Base-by-base conservation (phyloP, 2,329 filamentous ascomycete genomes). In the Leptographium procerum region DNA sequence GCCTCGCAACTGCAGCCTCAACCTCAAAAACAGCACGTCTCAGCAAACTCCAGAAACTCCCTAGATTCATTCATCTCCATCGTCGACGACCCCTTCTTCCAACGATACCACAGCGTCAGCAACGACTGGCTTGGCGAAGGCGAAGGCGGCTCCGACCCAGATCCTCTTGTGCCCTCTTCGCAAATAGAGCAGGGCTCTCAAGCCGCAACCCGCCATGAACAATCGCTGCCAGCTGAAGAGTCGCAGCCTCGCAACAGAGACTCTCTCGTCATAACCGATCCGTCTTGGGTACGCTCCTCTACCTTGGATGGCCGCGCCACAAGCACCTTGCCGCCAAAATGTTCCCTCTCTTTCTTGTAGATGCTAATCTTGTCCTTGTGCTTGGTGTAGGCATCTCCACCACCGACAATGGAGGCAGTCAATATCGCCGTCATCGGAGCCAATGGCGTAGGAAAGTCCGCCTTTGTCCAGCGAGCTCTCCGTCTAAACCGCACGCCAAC, bases 381-480 rank as follows among this genome's bases (percentile, higher is more conserved):
- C n/a, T 5, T 51, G 33, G 22, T 51, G 10, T 26, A 34, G 52
- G 29, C 9, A 48, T 45, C 48, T 26, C 61, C 48, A 2, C 50
- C 51, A 3, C 36, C 29, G 66, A 67, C 65, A 60, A 84, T 84
- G 81, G 80, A 83, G 62, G 74, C 76, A 64, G 78, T 84, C 66
- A 85, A 83, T 67, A 83, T 88, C 64, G 83, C 82, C 65, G 76
- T 87, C 61, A 83, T 88, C 68, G 85, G 85, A 65, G 79, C 82
- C 68, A 75, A 78, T 64, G 83, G 83, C 61, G 84, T 85, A 53
- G 85, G 85, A 63, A 88, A 88, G 70, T 86, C 83, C 55, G 79
- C 83, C 52, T 85, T 87, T 66, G 82, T 87, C 66, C 83, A 86
- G 69, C 79, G 77, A 52, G 81, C 83, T 57, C 73, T 85, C 62